These are phyloP conservation scores for Pseudonitzschia multiseries DNA, from an alignment of 108 stramenopile species.

Conservation along the genomic window DNA sequence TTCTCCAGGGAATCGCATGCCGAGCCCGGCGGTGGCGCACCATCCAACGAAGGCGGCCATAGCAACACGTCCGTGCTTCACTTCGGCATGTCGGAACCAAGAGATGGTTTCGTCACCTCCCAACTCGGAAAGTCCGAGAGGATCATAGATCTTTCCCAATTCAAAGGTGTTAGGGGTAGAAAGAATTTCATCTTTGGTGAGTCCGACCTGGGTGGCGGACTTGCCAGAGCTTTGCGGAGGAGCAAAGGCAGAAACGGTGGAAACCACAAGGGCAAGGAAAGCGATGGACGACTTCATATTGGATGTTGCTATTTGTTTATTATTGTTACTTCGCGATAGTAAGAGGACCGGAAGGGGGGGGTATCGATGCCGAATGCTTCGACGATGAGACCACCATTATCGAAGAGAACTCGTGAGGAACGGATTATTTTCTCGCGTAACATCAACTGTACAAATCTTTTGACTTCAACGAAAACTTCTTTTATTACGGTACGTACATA, in stretches of 20 bases:
- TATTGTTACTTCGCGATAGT: not conserved
- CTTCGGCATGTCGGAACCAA: constrained; percentile 80
- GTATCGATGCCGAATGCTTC: not conserved
- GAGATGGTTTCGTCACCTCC: constrained; percentile 76
- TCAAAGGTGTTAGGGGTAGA: constrained; percentile 64
- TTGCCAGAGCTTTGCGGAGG: constrained; percentile 34
- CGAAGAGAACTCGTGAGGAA: not conserved
- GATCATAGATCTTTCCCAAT: constrained; percentile 74
- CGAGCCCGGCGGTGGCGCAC: constrained; percentile 61
- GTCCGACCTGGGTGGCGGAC: constrained; percentile 30
- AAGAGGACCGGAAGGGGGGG: not conserved
- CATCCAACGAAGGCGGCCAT: constrained; percentile 87
- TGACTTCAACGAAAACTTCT: not conserved
- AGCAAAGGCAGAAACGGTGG: constrained; percentile 40
- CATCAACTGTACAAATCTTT: constrained; percentile 10
- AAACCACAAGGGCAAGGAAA: constrained; percentile 43
- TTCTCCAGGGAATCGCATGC: constrained; percentile 72
- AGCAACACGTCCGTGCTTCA: constrained; percentile 81
- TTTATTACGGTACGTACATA: not conserved
- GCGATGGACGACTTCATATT: constrained; percentile 46
- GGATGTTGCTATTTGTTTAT: not conserved
- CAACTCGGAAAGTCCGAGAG: constrained; percentile 64
- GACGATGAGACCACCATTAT: not conserved
- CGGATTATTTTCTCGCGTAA: not conserved
- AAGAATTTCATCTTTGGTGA: constrained; percentile 55